These are phyloP conservation scores for Arthroderma sp. DNA, from an alignment of 2,329 filamentous ascomycete species.

Conservation along the genomic window DNA sequence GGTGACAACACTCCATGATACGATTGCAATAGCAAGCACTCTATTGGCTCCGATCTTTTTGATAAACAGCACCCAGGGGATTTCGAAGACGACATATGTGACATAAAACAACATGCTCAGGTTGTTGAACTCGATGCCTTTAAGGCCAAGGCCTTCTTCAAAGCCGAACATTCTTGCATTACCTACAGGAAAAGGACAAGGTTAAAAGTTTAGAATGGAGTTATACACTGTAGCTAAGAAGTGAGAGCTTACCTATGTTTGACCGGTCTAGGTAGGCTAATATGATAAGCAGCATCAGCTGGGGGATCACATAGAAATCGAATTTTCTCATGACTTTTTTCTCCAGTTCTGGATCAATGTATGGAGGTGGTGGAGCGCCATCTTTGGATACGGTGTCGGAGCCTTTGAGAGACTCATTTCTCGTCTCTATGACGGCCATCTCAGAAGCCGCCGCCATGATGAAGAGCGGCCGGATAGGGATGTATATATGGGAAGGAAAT, in stretches of 20 bases:
- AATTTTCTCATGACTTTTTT: slow-evolving; percentile 10
- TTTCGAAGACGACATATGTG: slow-evolving; percentile 38
- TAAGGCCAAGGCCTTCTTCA: not conserved
- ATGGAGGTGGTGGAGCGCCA: too few relatives aligned
- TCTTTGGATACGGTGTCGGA: too few relatives aligned
- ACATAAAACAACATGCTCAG: slow-evolving; percentile 37
- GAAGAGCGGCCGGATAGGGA: too few relatives aligned
- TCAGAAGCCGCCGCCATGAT: too few relatives aligned
- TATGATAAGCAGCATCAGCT: slow-evolving; percentile 14
- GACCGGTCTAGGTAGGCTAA: slow-evolving; percentile 48
- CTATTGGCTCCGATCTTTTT: slow-evolving; percentile 36
- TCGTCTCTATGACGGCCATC: too few relatives aligned
- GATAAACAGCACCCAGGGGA: slow-evolving; percentile 38
- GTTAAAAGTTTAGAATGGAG: slow-evolving; percentile 28
- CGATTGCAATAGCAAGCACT: slow-evolving; percentile 39
- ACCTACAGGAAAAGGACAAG: slow-evolving; percentile 47
- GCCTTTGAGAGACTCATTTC: too few relatives aligned
- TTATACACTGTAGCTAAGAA: slow-evolving; percentile 45
- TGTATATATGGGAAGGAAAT: too few relatives aligned
- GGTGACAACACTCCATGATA: slow-evolving; percentile 37
- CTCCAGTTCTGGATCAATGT: slow-evolving; percentile 12
- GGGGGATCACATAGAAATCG: slow-evolving; percentile 10
- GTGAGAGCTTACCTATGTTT: slow-evolving; percentile 54
- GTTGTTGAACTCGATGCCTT: slow-evolving; percentile 19
- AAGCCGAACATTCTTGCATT: slow-evolving; percentile 35